phyloP scores from a whole-genome alignment of 352 stramenopile species.

The Elongisporangium undulatum region DNA sequence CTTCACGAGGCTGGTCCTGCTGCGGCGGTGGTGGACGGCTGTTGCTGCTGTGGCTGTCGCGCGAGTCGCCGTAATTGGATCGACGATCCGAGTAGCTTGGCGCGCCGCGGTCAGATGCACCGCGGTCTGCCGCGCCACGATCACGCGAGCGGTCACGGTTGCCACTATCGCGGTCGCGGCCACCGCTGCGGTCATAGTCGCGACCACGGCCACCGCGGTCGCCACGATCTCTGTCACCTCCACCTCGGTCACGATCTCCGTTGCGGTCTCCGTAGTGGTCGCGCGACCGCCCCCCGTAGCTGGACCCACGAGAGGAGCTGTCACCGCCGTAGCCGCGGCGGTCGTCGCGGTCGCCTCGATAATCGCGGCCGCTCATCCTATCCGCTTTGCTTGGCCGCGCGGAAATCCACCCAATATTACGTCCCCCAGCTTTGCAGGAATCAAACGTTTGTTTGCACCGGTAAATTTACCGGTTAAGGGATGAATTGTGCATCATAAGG shows the following conservation, averaged over 20 bases:
- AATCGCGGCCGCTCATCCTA: conserved; percentile 21
- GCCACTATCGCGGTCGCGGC: conserved; percentile 13
- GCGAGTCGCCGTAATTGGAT: not conserved
- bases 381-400: conserved; percentile 2
- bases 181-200: conserved; percentile 11
- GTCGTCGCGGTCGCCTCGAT: conserved; percentile 16
- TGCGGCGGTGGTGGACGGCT: conserved; percentile 1
- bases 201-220: conserved; percentile 13
- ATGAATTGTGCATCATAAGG: not conserved
- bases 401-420: conserved; percentile 8
- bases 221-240: conserved; percentile 30
- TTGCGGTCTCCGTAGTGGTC: conserved; percentile 6
- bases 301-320: conserved; percentile 11
- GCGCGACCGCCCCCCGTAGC: conserved; percentile 12
- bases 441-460: not conserved
- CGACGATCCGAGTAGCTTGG: conserved; percentile 1
- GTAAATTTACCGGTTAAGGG: not conserved
- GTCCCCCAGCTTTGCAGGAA: conserved; percentile 1
- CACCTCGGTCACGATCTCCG: conserved; percentile 17
- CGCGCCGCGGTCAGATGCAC: conserved; percentile 6
- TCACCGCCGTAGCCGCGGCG: conserved; percentile 21
- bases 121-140: conserved; percentile 18
- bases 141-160: conserved; percentile 27
- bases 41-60: conserved; percentile 2
- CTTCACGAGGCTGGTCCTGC: conserved; percentile 7